Evolutionary conservation across 768 basidiomycete genomes (phyloP), one percentile per base, ranked within the genome.

Genomic region (Gloeophyllum trabeum): DNA sequence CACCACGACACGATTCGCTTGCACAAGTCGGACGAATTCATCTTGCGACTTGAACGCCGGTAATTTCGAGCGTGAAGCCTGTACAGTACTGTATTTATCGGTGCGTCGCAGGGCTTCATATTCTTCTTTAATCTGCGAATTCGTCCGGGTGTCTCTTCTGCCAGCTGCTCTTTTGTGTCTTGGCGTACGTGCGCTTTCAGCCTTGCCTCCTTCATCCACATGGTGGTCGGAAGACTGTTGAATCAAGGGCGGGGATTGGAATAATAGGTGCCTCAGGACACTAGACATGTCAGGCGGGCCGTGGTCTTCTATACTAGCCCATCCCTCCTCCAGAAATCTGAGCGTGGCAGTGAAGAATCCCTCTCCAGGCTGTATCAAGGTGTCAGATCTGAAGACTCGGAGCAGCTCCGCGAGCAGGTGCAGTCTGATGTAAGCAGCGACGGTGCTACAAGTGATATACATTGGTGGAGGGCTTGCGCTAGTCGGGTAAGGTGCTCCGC

Each of bases 351-450:
- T 79, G 38, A 81, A 70, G 43, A 91, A 78, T 1, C 84, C 80
- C 53, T 85, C 79, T 0, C 76, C 82, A 1, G 67, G 57, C 43
- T 80, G 73, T n/a, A 79, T 55, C 30, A 86, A 74, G 18, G 70
- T 66, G 2, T 66, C 67, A 4, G 60, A 59, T 40, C 72, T 61
- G 58, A 84, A 70, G 6, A 69, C 72, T 4, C 56, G 41, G n/a
- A 91, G 64, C 16, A 91, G 63, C 20, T 64, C 63, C 3, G 79
- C 71, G 24, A 88, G 69, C n/a, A 96, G 70, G 53, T 93, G 80
- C 3, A 94, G 71, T 18, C 88, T 79, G 43, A 93, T 65, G 57
- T 94, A 94, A 1, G 88, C 73, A 0, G 92, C 75, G 3, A 82
- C 65, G 1, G 74, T 70, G 1, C 62, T 53, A 1, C 87, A 89